A percentile compares a stretch with the other conserved stretches of the same genome.
phyloP scores from a whole-genome alignment of 1,284 basidiomycete species.

The Sanguinoderma infundibulare region DNA sequence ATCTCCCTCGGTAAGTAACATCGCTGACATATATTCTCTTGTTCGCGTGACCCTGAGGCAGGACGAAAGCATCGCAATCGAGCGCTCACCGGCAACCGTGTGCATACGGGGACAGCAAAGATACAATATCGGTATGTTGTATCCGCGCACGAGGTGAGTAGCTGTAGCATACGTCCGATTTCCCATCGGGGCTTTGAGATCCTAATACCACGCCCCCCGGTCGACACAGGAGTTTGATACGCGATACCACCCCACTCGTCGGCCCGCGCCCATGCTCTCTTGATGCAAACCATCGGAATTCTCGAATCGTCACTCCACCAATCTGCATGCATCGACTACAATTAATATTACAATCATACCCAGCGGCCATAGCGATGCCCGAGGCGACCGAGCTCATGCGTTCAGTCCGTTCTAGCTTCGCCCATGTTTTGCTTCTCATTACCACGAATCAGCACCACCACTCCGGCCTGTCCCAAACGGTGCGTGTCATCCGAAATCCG shows the following conservation, averaged over 20 bases:
- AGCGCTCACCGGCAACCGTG: background rate
- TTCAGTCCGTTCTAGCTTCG: conserved; percentile 12
- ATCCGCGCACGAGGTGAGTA: background rate
- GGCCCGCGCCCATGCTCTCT: background rate
- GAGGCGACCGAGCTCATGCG: conserved; percentile 4
- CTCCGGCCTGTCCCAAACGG: conserved; percentile 17
- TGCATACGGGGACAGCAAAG: background rate
- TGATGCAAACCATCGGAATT: background rate
- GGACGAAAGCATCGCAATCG: background rate
- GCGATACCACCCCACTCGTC: conserved; percentile 3
- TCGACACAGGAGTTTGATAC: conserved; percentile 9
- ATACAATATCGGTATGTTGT: background rate
- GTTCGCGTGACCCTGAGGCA: conserved; percentile 3
- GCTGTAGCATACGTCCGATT: background rate
- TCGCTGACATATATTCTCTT: conserved; percentile 1
- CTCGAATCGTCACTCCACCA: background rate
- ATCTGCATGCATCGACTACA: background rate
- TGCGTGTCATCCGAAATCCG: conserved; percentile 22
- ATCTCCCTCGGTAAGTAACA: conserved; percentile 12
- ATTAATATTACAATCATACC: background rate
- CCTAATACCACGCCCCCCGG: background rate
- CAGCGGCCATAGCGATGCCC: conserved; percentile 1
- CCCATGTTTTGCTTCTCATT: conserved; percentile 1
- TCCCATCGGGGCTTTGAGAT: conserved; percentile 1
- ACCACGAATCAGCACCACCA: background rate